phyloP scores from a whole-genome alignment of 257 asterid species.

The Scutellaria baicalensis region DNA sequence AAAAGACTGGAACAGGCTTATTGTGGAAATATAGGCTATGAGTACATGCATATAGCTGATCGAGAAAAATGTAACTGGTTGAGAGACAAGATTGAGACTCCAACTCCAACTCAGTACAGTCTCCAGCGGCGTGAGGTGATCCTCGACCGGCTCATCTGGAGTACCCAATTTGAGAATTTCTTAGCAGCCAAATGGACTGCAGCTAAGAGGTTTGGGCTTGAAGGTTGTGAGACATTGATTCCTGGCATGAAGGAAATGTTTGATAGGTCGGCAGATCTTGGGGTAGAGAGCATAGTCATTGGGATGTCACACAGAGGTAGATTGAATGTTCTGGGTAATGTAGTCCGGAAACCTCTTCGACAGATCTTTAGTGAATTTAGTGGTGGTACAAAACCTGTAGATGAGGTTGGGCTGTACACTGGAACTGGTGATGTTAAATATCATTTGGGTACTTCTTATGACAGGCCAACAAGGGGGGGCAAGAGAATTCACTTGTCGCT shows the following conservation, averaged over 20 bases:
- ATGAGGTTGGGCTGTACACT: constrained; percentile 77
- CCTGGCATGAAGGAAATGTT: constrained; percentile 99
- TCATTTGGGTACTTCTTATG: constrained; percentile 95
- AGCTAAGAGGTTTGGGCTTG: constrained; percentile 93
- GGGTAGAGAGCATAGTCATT: constrained; percentile 89
- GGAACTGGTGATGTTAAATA: constrained; percentile 97
- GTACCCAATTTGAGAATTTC: constrained; percentile 82
- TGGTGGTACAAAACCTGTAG: constrained; percentile 82
- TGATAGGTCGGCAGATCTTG: constrained; percentile 92
- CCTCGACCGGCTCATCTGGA: constrained; percentile 90
- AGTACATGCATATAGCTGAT: constrained; percentile 91
- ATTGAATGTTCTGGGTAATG: constrained; percentile 81
- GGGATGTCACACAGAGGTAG: constrained; percentile 98
- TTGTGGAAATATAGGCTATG: constrained; percentile 82
- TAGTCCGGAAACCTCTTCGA: constrained; percentile 80
- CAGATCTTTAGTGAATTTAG: constrained; percentile 90
- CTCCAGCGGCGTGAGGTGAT: constrained; percentile 80
- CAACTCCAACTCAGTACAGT: constrained; percentile 69
- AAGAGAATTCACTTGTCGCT: constrained; percentile 86
- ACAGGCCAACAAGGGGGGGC: constrained; percentile 94
- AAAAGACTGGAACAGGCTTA: constrained; percentile 87
- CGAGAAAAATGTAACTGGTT: constrained; percentile 86
- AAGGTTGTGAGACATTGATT: constrained; percentile 95
- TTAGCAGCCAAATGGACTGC: constrained; percentile 98
- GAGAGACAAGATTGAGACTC: constrained; percentile 89